Percentiles rank a stretch among this genome's conserved stretches.
phyloP scores from a whole-genome alignment of 2,329 filamentous ascomycete genomes.

The Chrysoporthe puriensis region DNA sequence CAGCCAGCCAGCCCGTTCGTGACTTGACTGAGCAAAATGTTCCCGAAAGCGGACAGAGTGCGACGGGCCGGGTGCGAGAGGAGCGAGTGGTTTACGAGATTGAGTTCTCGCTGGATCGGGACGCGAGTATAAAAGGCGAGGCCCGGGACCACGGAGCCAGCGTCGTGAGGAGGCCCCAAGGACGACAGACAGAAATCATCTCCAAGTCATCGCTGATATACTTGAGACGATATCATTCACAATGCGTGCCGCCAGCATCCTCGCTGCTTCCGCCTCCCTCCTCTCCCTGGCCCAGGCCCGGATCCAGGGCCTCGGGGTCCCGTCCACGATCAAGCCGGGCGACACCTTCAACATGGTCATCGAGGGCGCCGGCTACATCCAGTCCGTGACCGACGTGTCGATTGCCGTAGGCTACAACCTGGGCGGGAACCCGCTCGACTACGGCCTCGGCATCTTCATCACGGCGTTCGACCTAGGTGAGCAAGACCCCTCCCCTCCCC shows the following conservation, averaged over 20 bases:
- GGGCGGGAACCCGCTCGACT: slow-evolving; percentile 32
- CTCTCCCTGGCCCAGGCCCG: slow-evolving; percentile 40
- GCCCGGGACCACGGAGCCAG: no score
- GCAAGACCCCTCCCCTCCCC: slow-evolving; percentile 3
- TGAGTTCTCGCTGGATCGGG: not conserved
- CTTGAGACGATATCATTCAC: not conserved
- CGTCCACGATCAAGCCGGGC: slow-evolving; percentile 45
- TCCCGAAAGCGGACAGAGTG: no score
- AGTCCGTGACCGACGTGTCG: slow-evolving; percentile 48
- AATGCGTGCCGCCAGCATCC: slow-evolving; percentile 17
- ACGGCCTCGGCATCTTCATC: slow-evolving; percentile 37
- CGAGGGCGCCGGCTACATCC: slow-evolving; percentile 47
- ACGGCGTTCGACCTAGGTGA: slow-evolving; percentile 43
- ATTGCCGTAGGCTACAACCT: slow-evolving; percentile 46
- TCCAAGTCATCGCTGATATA: not conserved
- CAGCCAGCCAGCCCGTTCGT: not conserved
- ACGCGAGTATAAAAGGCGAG: not conserved
- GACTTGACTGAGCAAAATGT: not conserved
- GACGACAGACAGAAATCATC: no score
- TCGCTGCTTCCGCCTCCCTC: slow-evolving; percentile 32
- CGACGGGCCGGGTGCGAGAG: no score
- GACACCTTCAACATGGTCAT: slow-evolving; percentile 44
- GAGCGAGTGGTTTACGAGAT: not conserved
- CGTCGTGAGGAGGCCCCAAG: no score
- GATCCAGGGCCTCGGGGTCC: slow-evolving; percentile 47